A percentile compares a stretch with the other conserved stretches of the same genome.
Conservation (phyloP, 192 early-diverging fungal species). For the Rhizoclosmatium globosum region DNA sequence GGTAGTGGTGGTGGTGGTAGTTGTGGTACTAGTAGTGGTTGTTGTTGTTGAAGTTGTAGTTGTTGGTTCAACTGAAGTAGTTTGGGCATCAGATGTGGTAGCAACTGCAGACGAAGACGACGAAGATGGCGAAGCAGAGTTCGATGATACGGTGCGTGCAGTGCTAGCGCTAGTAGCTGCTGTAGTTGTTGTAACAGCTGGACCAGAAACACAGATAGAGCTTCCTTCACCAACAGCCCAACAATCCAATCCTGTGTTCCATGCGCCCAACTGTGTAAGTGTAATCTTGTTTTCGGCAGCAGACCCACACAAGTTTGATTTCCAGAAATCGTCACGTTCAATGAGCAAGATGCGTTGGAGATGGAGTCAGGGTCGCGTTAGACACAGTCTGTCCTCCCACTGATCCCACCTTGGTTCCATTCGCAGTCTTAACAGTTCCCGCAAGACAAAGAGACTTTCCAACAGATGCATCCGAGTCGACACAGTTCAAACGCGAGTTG, state of each 20-base stretch:
- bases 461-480: background rate
- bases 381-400: background rate
- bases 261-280: background rate
- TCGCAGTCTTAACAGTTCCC: background rate
- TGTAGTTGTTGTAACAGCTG: background rate
- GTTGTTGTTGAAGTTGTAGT: too few relatives aligned
- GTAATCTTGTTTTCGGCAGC: background rate
- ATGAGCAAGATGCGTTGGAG: background rate
- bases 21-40: too few relatives aligned
- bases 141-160: too few relatives aligned
- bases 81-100: background rate
- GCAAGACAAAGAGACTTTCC: conserved; percentile 9
- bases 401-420: background rate
- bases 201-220: background rate
- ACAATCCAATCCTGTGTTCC: background rate
- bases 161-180: background rate
- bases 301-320: background rate
- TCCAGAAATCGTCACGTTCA: background rate
- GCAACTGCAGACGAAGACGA: background rate
- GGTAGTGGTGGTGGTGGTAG: too few relatives aligned
- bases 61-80: too few relatives aligned
- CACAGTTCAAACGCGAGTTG: conserved; percentile 1
- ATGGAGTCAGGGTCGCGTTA: background rate
- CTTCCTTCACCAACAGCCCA: background rate
- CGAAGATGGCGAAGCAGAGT: background rate